A percentile compares a stretch with the other conserved stretches of the same genome.
phyloP scores from a whole-genome alignment of 805 yeast species.

The Hagleromyces aurorensis region DNA sequence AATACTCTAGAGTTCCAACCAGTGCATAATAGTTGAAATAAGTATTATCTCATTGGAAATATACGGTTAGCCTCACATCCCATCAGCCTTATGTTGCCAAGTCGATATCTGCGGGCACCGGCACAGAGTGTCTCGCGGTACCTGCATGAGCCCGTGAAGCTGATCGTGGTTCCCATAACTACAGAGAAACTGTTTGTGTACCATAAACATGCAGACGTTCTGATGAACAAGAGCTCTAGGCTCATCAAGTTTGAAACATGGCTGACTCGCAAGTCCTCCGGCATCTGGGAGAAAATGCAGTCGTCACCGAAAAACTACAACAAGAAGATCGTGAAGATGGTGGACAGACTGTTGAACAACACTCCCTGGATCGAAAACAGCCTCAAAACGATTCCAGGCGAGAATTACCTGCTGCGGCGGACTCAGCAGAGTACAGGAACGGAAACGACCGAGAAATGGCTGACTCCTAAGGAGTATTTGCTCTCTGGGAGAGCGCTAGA shows the following conservation, averaged over 20 bases:
- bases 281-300: constrained; percentile 56
- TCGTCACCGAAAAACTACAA: constrained; percentile 50
- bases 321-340: constrained; percentile 45
- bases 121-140: constrained; percentile 12
- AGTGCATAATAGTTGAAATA: no score
- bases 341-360: constrained; percentile 46
- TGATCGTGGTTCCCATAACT: constrained; percentile 69
- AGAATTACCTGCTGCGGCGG: constrained; percentile 40
- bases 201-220: constrained; percentile 47
- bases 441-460: constrained; percentile 11
- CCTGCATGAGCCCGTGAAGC: constrained; percentile 42
- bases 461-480: constrained; percentile 13
- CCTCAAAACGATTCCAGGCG: constrained; percentile 68
- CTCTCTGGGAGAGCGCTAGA: constrained; percentile 9
- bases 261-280: constrained; percentile 41
- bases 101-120: constrained; percentile 6
- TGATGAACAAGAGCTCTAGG: constrained; percentile 32
- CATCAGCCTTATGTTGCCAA: no score
- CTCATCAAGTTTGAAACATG: constrained; percentile 36
- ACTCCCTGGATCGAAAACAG: constrained; percentile 79
- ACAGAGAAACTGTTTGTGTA: constrained; percentile 52
- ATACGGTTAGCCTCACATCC: no score
- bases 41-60: no score
- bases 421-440: constrained; percentile 7
- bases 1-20: no score